phyloP scores from a whole-genome alignment of 2,329 filamentous ascomycete genomes.

The Neocucurbitaria cava region DNA sequence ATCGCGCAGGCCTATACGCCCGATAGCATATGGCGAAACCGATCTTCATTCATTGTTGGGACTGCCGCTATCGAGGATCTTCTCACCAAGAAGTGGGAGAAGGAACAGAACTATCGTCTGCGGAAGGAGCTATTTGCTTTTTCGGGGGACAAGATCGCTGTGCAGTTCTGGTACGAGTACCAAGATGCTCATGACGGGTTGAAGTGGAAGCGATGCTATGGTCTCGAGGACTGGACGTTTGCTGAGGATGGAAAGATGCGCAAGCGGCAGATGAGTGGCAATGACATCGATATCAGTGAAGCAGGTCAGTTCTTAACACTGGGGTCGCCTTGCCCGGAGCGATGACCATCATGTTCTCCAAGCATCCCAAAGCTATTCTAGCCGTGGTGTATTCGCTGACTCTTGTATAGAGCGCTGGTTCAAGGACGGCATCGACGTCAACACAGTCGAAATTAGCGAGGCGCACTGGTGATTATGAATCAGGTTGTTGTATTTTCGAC shows the following conservation, averaged over 20 bases:
- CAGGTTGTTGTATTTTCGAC: slow-evolving; percentile 2
- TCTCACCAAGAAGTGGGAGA: slow-evolving; percentile 75
- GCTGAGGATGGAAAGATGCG: slow-evolving; percentile 72
- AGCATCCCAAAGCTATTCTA: not conserved
- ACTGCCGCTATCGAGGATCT: slow-evolving; percentile 72
- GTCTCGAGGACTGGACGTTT: slow-evolving; percentile 82
- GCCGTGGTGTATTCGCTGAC: slow-evolving; percentile 12
- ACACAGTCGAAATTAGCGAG: slow-evolving; percentile 70
- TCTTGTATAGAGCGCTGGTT: slow-evolving; percentile 68
- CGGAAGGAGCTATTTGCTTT: slow-evolving; percentile 87
- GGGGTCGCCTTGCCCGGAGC: not conserved
- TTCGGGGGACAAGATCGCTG: slow-evolving; percentile 76
- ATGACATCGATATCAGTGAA: slow-evolving; percentile 70
- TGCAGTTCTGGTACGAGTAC: slow-evolving; percentile 92
- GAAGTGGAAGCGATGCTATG: slow-evolving; percentile 79
- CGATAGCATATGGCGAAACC: slow-evolving; percentile 82
- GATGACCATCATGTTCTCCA: not conserved
- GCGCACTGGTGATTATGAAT: slow-evolving; percentile 64
- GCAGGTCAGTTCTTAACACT: slow-evolving; percentile 30
- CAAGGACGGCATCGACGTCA: slow-evolving; percentile 71
- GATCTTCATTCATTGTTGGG: slow-evolving; percentile 72
- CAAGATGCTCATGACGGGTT: slow-evolving; percentile 67
- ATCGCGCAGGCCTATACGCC: slow-evolving; percentile 77
- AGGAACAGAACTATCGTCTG: slow-evolving; percentile 74
- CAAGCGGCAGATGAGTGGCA: slow-evolving; percentile 79